Evolutionary conservation across 2,329 filamentous ascomycete species (phyloP).

Genomic region (Aspergillus terreus): DNA sequence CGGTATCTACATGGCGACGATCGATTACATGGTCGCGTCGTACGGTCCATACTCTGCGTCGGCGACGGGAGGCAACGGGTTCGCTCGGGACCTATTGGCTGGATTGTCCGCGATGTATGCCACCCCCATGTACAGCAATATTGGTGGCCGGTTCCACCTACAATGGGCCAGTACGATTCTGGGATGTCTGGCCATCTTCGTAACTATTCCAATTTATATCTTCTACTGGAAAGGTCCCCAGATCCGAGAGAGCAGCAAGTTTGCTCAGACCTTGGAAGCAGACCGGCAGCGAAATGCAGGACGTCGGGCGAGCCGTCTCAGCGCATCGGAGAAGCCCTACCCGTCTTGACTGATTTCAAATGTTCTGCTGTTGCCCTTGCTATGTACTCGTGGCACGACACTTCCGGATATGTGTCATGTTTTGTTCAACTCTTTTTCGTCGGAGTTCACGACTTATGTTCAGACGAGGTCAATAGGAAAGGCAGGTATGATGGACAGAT

Average conservation of each 20-base stretch:
- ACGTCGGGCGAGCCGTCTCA: slow-evolving; percentile 16
- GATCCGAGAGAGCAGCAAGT: slow-evolving; percentile 50
- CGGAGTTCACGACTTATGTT: too few relatives aligned
- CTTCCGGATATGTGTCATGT: too few relatives aligned
- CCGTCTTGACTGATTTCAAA: neutral
- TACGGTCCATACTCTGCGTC: slow-evolving; percentile 72
- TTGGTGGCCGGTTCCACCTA: slow-evolving; percentile 42
- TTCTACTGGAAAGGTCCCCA: slow-evolving; percentile 56
- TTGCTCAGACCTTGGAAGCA: slow-evolving; percentile 43
- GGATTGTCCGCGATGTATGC: slow-evolving; percentile 68
- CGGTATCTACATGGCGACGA: slow-evolving; percentile 70
- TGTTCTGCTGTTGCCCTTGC: neutral
- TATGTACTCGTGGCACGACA: neutral
- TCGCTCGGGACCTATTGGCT: slow-evolving; percentile 68
- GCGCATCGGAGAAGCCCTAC: slow-evolving; percentile 11
- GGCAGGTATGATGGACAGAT: too few relatives aligned
- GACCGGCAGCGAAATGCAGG: slow-evolving; percentile 18
- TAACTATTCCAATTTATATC: slow-evolving; percentile 53
- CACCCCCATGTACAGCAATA: slow-evolving; percentile 58
- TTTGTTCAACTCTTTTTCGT: too few relatives aligned
- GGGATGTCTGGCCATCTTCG: slow-evolving; percentile 47
- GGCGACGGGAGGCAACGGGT: slow-evolving; percentile 72
- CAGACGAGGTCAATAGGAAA: too few relatives aligned
- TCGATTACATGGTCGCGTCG: slow-evolving; percentile 73
- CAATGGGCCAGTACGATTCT: slow-evolving; percentile 55